Evolutionary conservation across 306 rosid genomes (phyloP), one percentile per base, ranked within the genome.

Genomic region (Chamaecrista fasciculata): DNA sequence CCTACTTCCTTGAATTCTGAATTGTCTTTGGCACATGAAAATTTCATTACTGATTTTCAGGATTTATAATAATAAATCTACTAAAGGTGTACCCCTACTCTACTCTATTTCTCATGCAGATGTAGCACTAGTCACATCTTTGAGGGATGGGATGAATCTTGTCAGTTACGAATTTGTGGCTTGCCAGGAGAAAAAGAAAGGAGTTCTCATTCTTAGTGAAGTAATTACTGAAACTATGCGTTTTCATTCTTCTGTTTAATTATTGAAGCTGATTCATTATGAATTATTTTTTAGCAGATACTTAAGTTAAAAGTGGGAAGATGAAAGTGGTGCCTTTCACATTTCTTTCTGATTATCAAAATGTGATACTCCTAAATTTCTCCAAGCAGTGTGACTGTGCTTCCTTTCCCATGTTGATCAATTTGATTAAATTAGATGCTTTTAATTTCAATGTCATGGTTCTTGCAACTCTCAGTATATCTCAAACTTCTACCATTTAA

Each of bases 121-220:
- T 69, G 84, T 91, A 64, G 96, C 89, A 50, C 82, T 91, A 34
- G 92, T 91, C 71, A 91, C 96, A 21, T 91, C 97, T 29, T 76
- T 91, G 76, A 86, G 96, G 77, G 96, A 91, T 66, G 97, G 97
- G 64, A 91, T 91, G 97, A 91, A 91, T 84, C 96, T 91, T 66
- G 96, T 91, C 66, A 91, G 95, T 68, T 91, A 91, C 58, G 97
- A 91, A 79, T 91, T 79, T 78, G 97, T 91, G 66, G 97, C 97
- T 20, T 88, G 97, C 89, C 96, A 91, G 76, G 92, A 79, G 55
- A 78, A 81, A 78, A 93, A 86, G 85, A 91, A 77, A 83, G 97
- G 95, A 44, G 95, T 91, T 67, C 90, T 88, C 72, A 86, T 88
- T 75, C 97, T 91, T 18, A 88, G 96, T 62, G 96, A 91, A 83